These are phyloP conservation scores for Chaetomium globosum DNA, from an alignment of 2,329 filamentous ascomycete genomes.

Conservation along the genomic window DNA sequence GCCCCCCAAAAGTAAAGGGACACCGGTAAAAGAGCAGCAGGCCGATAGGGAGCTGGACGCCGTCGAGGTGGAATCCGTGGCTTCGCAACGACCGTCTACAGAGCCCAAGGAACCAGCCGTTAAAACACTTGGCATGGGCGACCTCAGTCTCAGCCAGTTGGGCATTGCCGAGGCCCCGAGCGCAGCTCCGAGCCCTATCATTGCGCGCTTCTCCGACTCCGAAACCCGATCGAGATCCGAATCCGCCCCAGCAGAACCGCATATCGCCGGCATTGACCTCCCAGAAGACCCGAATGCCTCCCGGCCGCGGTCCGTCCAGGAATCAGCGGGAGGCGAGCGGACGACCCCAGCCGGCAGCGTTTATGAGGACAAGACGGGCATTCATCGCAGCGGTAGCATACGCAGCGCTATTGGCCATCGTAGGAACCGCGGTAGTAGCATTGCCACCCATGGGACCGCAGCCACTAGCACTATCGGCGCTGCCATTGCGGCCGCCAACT, in stretches of 20 bases:
- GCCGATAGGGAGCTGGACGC: conserved; percentile 42
- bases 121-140: conserved; percentile 84
- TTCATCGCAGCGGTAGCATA: conserved; percentile 68
- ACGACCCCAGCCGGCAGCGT: conserved; percentile 68
- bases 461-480: conserved; percentile 69
- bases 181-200: conserved; percentile 58
- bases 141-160: conserved; percentile 85
- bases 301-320: conserved; percentile 56
- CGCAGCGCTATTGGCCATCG: conserved; percentile 62
- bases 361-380: conserved; percentile 62
- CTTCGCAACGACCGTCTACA: conserved; percentile 46
- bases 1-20: conserved; percentile 48
- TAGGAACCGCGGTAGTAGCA: conserved; percentile 82
- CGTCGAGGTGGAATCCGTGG: conserved; percentile 51
- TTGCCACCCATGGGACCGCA: conserved; percentile 56
- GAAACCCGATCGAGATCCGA: conserved; percentile 58
- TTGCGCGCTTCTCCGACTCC: conserved; percentile 57
- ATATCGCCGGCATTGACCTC: conserved; percentile 42
- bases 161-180: conserved; percentile 69
- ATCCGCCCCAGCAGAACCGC: conserved; percentile 57
- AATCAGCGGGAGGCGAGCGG: conserved; percentile 57
- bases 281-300: conserved; percentile 43
- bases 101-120: conserved; percentile 73
- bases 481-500: conserved; percentile 69
- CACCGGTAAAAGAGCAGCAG: conserved; percentile 42